Base-by-base conservation (phyloP, 2,329 filamentous ascomycete species). In the Pyrenophora tritici-repentis region DNA sequence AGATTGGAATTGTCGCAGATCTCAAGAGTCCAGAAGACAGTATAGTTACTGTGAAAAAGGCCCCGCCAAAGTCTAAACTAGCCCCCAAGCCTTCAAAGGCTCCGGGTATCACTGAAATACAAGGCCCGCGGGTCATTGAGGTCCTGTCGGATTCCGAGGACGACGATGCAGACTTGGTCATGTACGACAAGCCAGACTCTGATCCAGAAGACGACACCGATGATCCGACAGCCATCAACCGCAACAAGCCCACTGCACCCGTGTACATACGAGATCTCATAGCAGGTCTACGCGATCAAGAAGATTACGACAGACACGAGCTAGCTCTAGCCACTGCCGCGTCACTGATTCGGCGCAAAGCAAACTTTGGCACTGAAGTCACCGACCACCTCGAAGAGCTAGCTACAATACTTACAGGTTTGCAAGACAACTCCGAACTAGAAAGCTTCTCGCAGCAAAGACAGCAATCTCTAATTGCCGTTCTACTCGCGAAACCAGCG, bases 121-220 rank as follows among this genome's bases (percentile, higher is more conserved):
- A 61, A 50, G 70, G 68, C 13, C 68, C 78, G n/a, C 80, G 78
- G 49, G 75, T 84, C 33, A 70, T 82, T 20, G 75, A 81, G 14
- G 76, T 84, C 26, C 33, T 71, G 82, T 81, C 83, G 0, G 81
- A 83, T 1, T 65, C 63, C 1, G 60, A 63, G 12, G 60, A 79
- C 6, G 77, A 80, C 26, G 77, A 81, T 26, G 84, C 87, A 13
- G 88, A 89, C 53, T 77, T 97, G 1, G 78, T 85, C 2, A 83
- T 90, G 1, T 96, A 97, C 62, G 83, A 84, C 12, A 97, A 96
- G 70, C 90, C 90, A 0, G 90, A 91, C 65, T 91, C 89, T 1
- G 94, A 99, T 61, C 83, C 86, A 0, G 90, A 95, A 68, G 94
- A 99, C 68, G 93, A 91, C 0, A 91, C 97, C 50, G 92, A 97